These are phyloP conservation scores for Favolaschia claudopus DNA, from an alignment of 768 basidiomycete species.

Conservation along the genomic window DNA sequence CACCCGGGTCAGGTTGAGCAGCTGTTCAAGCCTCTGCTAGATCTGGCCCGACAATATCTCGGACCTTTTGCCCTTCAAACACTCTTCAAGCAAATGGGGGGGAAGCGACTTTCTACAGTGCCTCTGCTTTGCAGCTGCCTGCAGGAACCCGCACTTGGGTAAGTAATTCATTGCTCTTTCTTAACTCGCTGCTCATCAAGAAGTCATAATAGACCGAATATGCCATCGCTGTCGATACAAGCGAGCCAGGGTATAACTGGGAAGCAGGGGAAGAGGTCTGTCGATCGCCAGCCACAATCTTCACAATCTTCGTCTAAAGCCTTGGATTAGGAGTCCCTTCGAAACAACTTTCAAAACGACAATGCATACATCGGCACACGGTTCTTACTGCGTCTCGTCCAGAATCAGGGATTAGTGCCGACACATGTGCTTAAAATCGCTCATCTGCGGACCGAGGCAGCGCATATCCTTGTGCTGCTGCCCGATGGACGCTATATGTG, in stretches of 20 bases:
- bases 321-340: too few species aligned
- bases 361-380: too few species aligned
- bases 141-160: slow-evolving; percentile 36
- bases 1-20: slow-evolving; percentile 34
- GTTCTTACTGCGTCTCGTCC: background rate
- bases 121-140: slow-evolving; percentile 31
- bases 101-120: slow-evolving; percentile 35
- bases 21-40: slow-evolving; percentile 33
- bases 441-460: too few species aligned
- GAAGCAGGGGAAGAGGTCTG: slow-evolving; percentile 26
- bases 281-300: too few species aligned
- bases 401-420: background rate
- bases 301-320: too few species aligned
- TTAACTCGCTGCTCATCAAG: background rate
- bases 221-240: slow-evolving; percentile 12
- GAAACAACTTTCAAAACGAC: too few species aligned
- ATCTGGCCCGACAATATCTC: slow-evolving; percentile 28
- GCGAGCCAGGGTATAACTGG: slow-evolving; percentile 28
- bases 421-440: background rate
- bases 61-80: slow-evolving; percentile 39
- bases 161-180: too few species aligned
- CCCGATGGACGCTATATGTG: slow-evolving; percentile 4
- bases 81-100: slow-evolving; percentile 39
- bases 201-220: slow-evolving; percentile 23
- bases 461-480: background rate